Percentiles rank a stretch among this genome's conserved stretches.
These are phyloP conservation scores for Corylus americana DNA, from an alignment of 306 rosid species.

Conservation along the genomic window DNA sequence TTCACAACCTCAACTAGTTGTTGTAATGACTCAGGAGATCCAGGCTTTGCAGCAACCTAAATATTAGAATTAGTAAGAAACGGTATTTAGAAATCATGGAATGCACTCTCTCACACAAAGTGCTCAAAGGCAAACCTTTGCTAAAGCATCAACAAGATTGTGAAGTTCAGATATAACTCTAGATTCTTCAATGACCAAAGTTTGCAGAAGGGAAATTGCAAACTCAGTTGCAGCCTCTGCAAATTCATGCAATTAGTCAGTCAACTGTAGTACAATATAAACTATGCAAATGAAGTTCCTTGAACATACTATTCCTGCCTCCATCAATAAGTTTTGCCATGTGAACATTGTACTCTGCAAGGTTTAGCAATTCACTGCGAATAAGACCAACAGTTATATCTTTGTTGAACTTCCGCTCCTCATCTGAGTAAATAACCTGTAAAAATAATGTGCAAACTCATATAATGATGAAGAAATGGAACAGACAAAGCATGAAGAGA, in stretches of 20 bases:
- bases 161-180: slow-evolving; percentile 93
- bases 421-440: slow-evolving; percentile 96
- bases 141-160: slow-evolving; percentile 88
- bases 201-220: slow-evolving; percentile 78
- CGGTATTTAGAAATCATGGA: neutral
- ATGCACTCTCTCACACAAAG: neutral
- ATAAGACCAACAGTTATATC: slow-evolving; percentile 90
- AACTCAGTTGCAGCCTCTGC: slow-evolving; percentile 95
- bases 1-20: slow-evolving; percentile 82
- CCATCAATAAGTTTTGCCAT: slow-evolving; percentile 98
- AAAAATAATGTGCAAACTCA: slow-evolving; percentile 12
- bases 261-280: slow-evolving; percentile 16
- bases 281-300: slow-evolving; percentile 4
- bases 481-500: neutral
- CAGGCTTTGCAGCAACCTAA: slow-evolving; percentile 89
- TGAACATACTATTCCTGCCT: slow-evolving; percentile 89
- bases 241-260: slow-evolving; percentile 34
- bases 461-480: neutral
- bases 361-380: slow-evolving; percentile 81
- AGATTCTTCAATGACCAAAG: slow-evolving; percentile 69
- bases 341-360: slow-evolving; percentile 95
- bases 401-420: slow-evolving; percentile 88
- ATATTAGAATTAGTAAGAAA: slow-evolving; percentile 33
- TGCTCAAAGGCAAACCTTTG: slow-evolving; percentile 63
- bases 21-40: slow-evolving; percentile 82